Percentiles rank a stretch among this genome's conserved stretches.
phyloP scores from a whole-genome alignment of 345 rosid genomes.

The Linum usitatissimum region DNA sequence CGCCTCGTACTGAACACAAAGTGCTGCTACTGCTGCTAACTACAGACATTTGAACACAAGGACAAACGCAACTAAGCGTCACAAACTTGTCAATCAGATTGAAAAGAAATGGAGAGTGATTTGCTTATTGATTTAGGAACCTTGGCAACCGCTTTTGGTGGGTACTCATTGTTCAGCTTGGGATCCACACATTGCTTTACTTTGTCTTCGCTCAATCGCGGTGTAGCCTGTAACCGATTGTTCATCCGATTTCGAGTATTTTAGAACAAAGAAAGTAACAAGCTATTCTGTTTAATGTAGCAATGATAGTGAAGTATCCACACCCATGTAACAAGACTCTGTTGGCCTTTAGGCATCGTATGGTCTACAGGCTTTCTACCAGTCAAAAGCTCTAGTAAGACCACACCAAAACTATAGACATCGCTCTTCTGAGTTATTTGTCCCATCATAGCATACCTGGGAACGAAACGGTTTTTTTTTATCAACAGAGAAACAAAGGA shows the following conservation, averaged over 20 bases:
- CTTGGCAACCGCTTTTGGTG: conserved; percentile 98
- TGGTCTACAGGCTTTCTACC: conserved; percentile 99
- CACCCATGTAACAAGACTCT: conserved; percentile 98
- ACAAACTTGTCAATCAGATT: neutral
- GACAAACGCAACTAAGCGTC: neutral
- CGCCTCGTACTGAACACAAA: conserved; percentile 95
- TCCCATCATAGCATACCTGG: conserved; percentile 98
- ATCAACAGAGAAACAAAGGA: no score
- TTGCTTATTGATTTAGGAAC: conserved; percentile 16
- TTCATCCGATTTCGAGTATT: no score
- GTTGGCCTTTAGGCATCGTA: conserved; percentile 99
- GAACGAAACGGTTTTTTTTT: neutral
- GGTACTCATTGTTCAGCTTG: conserved; percentile 80
- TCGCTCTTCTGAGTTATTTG: conserved; percentile 96
- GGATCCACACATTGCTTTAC: conserved; percentile 99
- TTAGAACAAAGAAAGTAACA: no score
- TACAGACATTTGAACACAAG: conserved; percentile 14
- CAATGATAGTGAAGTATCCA: conserved; percentile 7
- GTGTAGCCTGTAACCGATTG: conserved; percentile 63
- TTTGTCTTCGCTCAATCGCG: conserved; percentile 94
- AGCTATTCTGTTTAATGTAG: no score
- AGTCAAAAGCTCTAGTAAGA: conserved; percentile 85
- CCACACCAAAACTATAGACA: conserved; percentile 95
- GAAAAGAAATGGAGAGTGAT: no score
- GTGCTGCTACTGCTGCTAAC: conserved; percentile 97